A percentile compares a stretch with the other conserved stretches of the same genome.
Conservation (phyloP, 768 basidiomycete genomes). For the Dictyophora rubrovolvata region DNA sequence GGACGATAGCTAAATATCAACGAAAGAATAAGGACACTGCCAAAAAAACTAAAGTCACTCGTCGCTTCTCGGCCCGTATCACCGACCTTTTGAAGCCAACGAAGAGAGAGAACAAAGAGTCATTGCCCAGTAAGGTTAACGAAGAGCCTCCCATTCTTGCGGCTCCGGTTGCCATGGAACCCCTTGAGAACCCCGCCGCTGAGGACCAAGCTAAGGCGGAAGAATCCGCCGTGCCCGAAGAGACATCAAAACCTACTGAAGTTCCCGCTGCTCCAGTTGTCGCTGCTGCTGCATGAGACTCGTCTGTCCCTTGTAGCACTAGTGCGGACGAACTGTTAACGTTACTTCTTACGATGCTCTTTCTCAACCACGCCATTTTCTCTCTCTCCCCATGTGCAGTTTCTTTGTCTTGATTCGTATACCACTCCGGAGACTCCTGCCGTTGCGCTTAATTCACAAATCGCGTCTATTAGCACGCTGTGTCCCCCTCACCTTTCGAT, state of each 20-base stretch:
- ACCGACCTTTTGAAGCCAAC: slow-evolving; percentile 74
- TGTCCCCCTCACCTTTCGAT: slow-evolving; percentile 22
- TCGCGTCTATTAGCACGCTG: slow-evolving; percentile 23
- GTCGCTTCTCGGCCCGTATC: slow-evolving; percentile 78
- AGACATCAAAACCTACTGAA: slow-evolving; percentile 20
- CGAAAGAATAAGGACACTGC: slow-evolving; percentile 28
- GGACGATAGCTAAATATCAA: not conserved
- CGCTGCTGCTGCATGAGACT: slow-evolving; percentile 66
- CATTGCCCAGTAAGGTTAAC: slow-evolving; percentile 71
- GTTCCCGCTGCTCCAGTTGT: slow-evolving; percentile 37
- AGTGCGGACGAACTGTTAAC: not conserved
- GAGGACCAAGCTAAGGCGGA: slow-evolving; percentile 30
- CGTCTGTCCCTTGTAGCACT: not conserved
- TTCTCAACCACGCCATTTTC: not conserved
- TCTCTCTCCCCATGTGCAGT: not conserved
- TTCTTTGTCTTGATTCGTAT: slow-evolving; percentile 27
- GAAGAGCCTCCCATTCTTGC: slow-evolving; percentile 87
- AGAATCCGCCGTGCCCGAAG: slow-evolving; percentile 10
- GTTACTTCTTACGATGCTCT: slow-evolving; percentile 7
- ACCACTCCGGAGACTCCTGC: not conserved
- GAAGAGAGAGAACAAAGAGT: slow-evolving; percentile 48
- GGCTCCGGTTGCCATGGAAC: slow-evolving; percentile 70
- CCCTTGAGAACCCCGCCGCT: slow-evolving; percentile 68
- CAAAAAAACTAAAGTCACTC: slow-evolving; percentile 50
- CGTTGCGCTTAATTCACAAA: not conserved